phyloP scores from a whole-genome alignment of 1,284 basidiomycete genomes.

The Apiotrichum siamense region DNA sequence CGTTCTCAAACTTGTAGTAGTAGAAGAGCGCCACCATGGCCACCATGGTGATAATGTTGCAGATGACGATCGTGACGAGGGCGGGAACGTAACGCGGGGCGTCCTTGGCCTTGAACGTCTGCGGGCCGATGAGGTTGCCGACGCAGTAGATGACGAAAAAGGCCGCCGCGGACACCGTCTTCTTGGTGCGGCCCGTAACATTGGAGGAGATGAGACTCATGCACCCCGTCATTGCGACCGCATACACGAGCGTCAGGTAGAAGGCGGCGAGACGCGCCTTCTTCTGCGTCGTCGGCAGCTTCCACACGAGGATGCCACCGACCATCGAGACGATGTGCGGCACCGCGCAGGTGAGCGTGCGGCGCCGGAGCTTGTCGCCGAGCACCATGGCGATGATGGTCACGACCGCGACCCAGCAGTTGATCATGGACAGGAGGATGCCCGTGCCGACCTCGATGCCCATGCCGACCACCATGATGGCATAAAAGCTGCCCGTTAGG shows the following conservation, averaged over 20 bases:
- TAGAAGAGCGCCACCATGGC: neutral
- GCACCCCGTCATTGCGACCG: neutral
- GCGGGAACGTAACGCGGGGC: constrained; percentile 6
- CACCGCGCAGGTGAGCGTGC: constrained; percentile 9
- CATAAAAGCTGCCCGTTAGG: constrained; percentile 14
- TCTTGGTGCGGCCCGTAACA: constrained; percentile 24
- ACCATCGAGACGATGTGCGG: constrained; percentile 9
- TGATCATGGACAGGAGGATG: constrained; percentile 16
- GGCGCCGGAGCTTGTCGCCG: constrained; percentile 13
- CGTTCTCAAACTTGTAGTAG: neutral
- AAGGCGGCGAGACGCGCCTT: constrained; percentile 3
- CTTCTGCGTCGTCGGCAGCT: neutral
- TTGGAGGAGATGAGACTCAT: constrained; percentile 1
- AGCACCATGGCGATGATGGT: constrained; percentile 12
- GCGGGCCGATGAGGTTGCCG: constrained; percentile 12
- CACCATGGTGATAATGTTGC: neutral
- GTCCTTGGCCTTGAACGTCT: constrained; percentile 9
- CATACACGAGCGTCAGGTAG: constrained; percentile 5
- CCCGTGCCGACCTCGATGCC: constrained; percentile 12
- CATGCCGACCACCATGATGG: constrained; percentile 19
- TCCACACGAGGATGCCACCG: constrained; percentile 20
- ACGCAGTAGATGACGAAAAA: constrained; percentile 10
- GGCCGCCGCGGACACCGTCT: constrained; percentile 14
- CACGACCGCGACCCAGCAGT: constrained; percentile 12
- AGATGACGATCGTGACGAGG: neutral